Conservation (phyloP, 2,329 filamentous ascomycete species). For the Tolypocladium endophyticum region DNA sequence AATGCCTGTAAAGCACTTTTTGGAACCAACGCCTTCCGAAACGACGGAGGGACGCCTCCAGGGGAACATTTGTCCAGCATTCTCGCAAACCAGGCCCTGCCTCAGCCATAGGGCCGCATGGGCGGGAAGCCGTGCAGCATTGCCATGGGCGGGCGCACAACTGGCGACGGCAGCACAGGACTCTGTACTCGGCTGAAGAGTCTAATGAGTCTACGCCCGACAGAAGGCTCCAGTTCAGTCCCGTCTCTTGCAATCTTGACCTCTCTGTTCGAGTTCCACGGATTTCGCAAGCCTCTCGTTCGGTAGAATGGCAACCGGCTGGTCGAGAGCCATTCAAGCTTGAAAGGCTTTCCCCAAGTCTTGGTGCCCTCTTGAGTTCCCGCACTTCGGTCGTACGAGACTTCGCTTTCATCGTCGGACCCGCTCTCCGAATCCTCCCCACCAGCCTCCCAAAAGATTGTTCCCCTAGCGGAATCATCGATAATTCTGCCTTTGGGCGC, state of each 20-base stretch:
- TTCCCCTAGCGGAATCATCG: constrained; percentile 85
- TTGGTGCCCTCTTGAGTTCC: constrained; percentile 41
- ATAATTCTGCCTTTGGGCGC: constrained; percentile 80
- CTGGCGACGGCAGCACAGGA: constrained; percentile 19
- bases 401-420: constrained; percentile 31
- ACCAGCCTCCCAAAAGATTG: constrained; percentile 92
- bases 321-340: constrained; percentile 82
- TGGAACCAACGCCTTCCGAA: background rate
- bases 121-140: constrained; percentile 27
- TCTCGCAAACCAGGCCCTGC: background rate
- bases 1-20: background rate
- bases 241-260: constrained; percentile 94
- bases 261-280: constrained; percentile 91
- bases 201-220: constrained; percentile 66
- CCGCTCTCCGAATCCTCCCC: constrained; percentile 39
- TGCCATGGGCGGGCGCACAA: constrained; percentile 19
- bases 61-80: background rate
- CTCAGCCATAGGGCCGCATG: constrained; percentile 23
- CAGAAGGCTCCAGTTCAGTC: constrained; percentile 77
- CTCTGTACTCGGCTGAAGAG: constrained; percentile 59
- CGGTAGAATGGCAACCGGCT: constrained; percentile 77
- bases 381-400: constrained; percentile 26
- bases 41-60: background rate
- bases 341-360: constrained; percentile 84
- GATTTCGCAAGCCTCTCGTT: constrained; percentile 77